Evolutionary conservation across 2,329 filamentous ascomycete species (phyloP), one percentile per base, ranked within the genome.

Genomic region (Neonectria sp.): DNA sequence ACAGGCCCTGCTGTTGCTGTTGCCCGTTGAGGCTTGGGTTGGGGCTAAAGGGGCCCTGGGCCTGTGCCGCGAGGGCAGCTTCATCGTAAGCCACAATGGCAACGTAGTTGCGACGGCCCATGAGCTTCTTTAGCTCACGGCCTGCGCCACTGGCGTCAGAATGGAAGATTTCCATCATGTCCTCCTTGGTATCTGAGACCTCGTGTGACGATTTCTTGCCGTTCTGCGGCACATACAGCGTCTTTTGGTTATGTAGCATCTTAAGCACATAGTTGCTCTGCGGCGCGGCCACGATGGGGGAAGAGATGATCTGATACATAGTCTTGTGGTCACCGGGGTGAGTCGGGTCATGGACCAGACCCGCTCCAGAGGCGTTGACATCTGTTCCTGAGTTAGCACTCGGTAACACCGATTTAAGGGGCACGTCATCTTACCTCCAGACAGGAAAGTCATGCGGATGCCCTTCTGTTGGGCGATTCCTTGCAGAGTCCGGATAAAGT

Each of bases 151-250:
- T 94, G 17, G 96, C 94, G 75, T 99, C 96, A 8, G 92, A 93
- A 76, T 96, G 94, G 88, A 99, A 99, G 73, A 99, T 97, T 84
- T 99, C 96, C 93, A 99, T 97, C 96, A 99, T 99, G 82, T 99
- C 96, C 81, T 99, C 96, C 82, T 99, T 98, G 53, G 96, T 99
- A 79, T 99, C 96, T 2, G 91, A 93, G 1, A 93, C 88, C 71
- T 91, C 88, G 68, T 94, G 90, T 2, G 87, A 92, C 1, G 92
- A 91, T 71, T 89, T 89, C 63, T 94, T 90, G 1, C 95, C 95
- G 80, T 99, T 99, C 61, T 89, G 87, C 0, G 96, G 96, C 61
- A 99, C 88, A 80, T 98, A 99, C 31, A 98, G 90, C 43, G 93
- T 90, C 81, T 95, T 96, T 83, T 95, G 95, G 85, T 93, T 96